phyloP scores from a whole-genome alignment of 768 basidiomycete species.

The Psilocybe cyanescens region DNA sequence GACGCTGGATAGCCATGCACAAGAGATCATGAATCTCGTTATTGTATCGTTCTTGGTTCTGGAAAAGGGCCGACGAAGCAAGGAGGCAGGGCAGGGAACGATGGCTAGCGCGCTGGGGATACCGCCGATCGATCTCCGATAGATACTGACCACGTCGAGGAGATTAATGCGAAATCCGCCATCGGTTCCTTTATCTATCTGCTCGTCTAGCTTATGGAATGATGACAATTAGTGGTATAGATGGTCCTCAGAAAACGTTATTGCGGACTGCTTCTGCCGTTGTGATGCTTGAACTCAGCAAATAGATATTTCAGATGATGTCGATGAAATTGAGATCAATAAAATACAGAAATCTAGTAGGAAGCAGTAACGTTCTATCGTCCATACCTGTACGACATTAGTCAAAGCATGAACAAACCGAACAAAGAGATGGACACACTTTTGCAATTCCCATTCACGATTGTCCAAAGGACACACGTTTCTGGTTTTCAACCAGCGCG shows the following conservation, averaged over 20 bases:
- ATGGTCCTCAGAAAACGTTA: too few relatives aligned
- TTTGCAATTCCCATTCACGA: conserved; percentile 96
- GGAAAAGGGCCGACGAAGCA: conserved; percentile 39
- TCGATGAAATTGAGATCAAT: neutral
- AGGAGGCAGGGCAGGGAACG: conserved; percentile 28
- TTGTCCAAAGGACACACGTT: conserved; percentile 96
- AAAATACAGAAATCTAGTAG: neutral
- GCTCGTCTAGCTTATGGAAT: too few relatives aligned
- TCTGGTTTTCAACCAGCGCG: conserved; percentile 97
- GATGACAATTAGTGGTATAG: too few relatives aligned
- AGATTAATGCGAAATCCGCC: neutral
- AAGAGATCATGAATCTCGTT: conserved; percentile 38
- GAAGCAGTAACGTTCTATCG: neutral
- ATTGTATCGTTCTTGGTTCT: conserved; percentile 45
- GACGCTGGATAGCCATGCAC: conserved; percentile 32
- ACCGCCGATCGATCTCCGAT: neutral
- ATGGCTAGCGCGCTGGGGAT: conserved; percentile 16
- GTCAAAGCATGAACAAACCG: neutral
- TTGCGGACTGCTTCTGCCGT: too few relatives aligned
- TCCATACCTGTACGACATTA: neutral
- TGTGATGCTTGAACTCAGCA: too few relatives aligned
- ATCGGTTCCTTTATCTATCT: too few relatives aligned
- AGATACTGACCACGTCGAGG: neutral
- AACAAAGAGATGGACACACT: conserved; percentile 58
- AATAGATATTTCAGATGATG: too few relatives aligned